phyloP scores from a whole-genome alignment of 2,329 filamentous ascomycete species.

The Lachnellula cervina region DNA sequence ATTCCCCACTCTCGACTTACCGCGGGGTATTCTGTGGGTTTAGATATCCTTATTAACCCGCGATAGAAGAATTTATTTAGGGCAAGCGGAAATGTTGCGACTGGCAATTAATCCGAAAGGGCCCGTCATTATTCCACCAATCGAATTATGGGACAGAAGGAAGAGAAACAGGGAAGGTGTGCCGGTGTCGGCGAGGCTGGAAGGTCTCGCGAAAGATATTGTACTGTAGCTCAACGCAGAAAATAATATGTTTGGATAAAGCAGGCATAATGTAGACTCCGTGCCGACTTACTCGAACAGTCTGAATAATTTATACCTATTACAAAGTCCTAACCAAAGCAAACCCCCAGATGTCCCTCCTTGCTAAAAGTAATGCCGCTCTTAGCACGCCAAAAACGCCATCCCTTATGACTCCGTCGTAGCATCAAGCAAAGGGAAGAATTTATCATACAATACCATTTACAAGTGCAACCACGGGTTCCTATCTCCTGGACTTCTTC shows the following conservation, averaged over 20 bases:
- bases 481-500: slow-evolving; percentile 13
- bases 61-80: neutral
- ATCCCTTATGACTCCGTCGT: slow-evolving; percentile 3
- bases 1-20: neutral
- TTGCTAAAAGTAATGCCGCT: neutral
- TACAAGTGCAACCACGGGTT: slow-evolving; percentile 12
- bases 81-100: neutral
- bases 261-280: neutral
- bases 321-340: neutral
- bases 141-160: neutral
- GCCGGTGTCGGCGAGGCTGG: neutral
- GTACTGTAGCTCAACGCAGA: neutral
- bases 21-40: slow-evolving; percentile 5
- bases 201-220: neutral
- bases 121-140: neutral
- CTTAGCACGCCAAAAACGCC: neutral
- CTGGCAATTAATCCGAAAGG: neutral
- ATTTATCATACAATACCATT: slow-evolving; percentile 23
- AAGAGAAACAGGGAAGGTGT: neutral
- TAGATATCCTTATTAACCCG: slow-evolving; percentile 10
- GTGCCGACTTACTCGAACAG: neutral
- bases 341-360: neutral
- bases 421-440: slow-evolving; percentile 2
- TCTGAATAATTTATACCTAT: slow-evolving; percentile 1
- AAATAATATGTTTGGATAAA: neutral